phyloP scores from a whole-genome alignment of 73 alveolate genomes.

The Paramecium primaurelia region DNA sequence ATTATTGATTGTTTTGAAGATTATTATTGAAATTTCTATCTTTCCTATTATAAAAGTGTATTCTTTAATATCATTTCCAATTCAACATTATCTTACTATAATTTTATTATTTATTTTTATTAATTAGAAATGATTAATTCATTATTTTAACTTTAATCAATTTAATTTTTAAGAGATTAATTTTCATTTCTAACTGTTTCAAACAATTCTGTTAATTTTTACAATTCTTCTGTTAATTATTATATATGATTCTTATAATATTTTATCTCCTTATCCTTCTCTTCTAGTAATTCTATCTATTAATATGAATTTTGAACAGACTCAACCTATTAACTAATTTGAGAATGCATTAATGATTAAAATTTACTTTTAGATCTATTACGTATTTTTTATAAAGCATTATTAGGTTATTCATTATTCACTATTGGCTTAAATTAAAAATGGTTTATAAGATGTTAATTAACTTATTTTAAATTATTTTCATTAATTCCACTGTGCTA shows the following conservation, averaged over 20 bases:
- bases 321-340: neutral
- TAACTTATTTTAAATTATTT: neutral
- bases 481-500: neutral
- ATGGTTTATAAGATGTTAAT: neutral
- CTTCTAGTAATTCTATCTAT: neutral
- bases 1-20: neutral
- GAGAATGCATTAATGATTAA: neutral
- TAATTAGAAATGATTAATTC: neutral
- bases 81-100: neutral
- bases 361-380: neutral
- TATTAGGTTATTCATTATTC: neutral
- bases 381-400: neutral
- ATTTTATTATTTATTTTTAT: neutral
- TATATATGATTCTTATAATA: neutral
- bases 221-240: neutral
- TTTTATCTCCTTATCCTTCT: neutral
- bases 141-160: neutral
- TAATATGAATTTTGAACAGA: neutral
- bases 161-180: neutral
- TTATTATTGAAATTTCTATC: neutral
- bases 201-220: neutral
- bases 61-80: neutral
- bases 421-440: neutral
- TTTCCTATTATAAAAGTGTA: neutral
- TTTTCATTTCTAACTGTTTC: slow-evolving; percentile 24